Base-by-base conservation (phyloP, 257 asterid genomes). In the Ophiorrhiza pumila region DNA sequence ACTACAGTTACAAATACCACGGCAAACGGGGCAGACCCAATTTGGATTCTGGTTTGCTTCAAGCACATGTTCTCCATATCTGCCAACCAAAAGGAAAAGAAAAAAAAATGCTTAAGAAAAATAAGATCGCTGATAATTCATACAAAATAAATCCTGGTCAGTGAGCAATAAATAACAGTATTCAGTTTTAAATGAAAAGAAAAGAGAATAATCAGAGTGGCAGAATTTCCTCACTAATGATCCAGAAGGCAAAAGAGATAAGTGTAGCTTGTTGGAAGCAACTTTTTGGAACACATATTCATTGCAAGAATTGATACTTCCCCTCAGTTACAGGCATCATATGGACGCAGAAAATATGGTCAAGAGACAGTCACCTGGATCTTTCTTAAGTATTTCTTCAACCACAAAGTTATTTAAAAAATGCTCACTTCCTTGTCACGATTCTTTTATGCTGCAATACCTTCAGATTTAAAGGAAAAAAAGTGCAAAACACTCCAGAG, bases 1-100 rank as follows among this genome's bases (percentile, higher is more conserved):
- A 82, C 99, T 95, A 83, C 99, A 95, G 89, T 95, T 95, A 85
- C 99, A 95, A 71, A 95, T 90, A 74, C 91, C 98, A 35, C 99
- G 99, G 78, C 98, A 95, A 71, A 78, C 90, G 0, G 98, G 97
- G 83, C 98, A 95, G 79, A 83, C 81, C 99, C 99, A 95, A 71
- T 90, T 49, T 8, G 91, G 95, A 73, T 95, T 90, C 80, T 80
- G 87, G 68, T 86, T 87, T 69, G 91, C 93, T 81, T 95, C 99
- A 5, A 92, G 93, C 78, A 95, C 99, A 78, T 92, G 83, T 78
- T 95, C 99, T 75, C 97, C 99, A 45, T 92, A 95, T 74, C 98
- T 95, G 85, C 65, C 73, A 43, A 43, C n/a, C 4, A 6, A 43
- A 10, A 46, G 1, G 14, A 46, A 13, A 46, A 13, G 0, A 46